Percentiles rank a stretch among this genome's conserved stretches.
These are phyloP conservation scores for Flaveria sonorensis DNA, from an alignment of 129 eudicot genomes.

Conservation along the genomic window DNA sequence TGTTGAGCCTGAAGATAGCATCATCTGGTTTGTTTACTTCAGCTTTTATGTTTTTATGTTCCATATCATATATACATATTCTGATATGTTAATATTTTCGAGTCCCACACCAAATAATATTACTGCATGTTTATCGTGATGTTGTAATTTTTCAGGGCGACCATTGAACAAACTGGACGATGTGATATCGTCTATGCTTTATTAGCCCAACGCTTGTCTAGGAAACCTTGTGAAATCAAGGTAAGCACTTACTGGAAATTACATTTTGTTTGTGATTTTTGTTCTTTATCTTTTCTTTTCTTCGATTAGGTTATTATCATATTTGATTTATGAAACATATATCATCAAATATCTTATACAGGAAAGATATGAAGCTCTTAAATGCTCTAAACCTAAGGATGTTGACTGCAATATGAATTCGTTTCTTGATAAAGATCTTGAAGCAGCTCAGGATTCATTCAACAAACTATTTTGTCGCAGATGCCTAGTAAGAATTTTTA, in stretches of 20 bases:
- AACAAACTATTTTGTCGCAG: constrained; percentile 90
- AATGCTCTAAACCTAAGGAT: constrained; percentile 32
- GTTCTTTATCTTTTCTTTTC: neutral
- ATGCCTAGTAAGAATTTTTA: constrained; percentile 61
- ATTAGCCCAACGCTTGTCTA: constrained; percentile 65
- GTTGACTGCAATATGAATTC: constrained; percentile 45
- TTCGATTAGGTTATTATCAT: constrained; percentile 20
- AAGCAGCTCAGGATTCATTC: constrained; percentile 81
- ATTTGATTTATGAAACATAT: constrained; percentile 32
- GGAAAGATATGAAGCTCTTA: constrained; percentile 78
- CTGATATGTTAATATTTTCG: constrained; percentile 7
- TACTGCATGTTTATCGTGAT: constrained; percentile 21
- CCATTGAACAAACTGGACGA: constrained; percentile 54
- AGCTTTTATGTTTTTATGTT: constrained; percentile 13
- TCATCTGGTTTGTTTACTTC: constrained; percentile 61
- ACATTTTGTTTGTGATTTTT: constrained; percentile 21
- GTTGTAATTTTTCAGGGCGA: constrained; percentile 48
- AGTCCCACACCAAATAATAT: neutral
- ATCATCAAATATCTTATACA: constrained; percentile 71
- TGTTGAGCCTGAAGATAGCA: constrained; percentile 72
- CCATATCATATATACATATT: constrained; percentile 18
- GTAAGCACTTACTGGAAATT: constrained; percentile 39
- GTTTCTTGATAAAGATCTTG: constrained; percentile 70
- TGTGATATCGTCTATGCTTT: constrained; percentile 56
- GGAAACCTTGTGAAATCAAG: constrained; percentile 73